These are phyloP conservation scores for Rhexocercosporidium sp. DNA, from an alignment of 2,329 filamentous ascomycete species.

Conservation along the genomic window DNA sequence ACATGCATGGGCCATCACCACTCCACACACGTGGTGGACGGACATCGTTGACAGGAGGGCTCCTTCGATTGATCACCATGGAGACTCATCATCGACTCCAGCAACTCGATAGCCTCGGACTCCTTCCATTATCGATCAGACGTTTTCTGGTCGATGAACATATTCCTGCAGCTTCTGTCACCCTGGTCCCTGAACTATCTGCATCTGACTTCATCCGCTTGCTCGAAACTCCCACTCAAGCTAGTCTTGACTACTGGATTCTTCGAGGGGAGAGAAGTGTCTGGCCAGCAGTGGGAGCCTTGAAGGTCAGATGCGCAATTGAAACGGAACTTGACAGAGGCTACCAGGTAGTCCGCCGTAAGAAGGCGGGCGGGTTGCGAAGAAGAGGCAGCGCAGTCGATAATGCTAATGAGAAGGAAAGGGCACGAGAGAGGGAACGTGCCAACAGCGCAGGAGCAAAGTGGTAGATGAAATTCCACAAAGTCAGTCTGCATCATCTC, in stretches of 20 bases:
- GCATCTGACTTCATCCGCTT: constrained; percentile 75
- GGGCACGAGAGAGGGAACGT: constrained; percentile 35
- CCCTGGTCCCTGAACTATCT: constrained; percentile 80
- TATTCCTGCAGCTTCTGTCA: constrained; percentile 78
- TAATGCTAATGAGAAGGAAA: constrained; percentile 34
- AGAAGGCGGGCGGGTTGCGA: constrained; percentile 42
- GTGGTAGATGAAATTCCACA: not conserved
- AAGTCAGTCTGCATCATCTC: constrained; percentile 6
- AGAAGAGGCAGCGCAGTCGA: constrained; percentile 41
- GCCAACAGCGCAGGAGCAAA: constrained; percentile 37
- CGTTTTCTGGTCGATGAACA: constrained; percentile 83
- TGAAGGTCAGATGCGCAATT: constrained; percentile 81
- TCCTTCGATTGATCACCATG: constrained; percentile 72
- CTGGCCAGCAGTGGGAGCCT: constrained; percentile 85
- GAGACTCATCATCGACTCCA: constrained; percentile 82
- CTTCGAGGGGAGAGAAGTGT: constrained; percentile 82
- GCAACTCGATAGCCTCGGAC: constrained; percentile 78
- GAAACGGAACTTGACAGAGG: constrained; percentile 87
- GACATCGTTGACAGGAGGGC: constrained; percentile 60
- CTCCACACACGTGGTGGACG: constrained; percentile 63
- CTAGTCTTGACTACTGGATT: constrained; percentile 85
- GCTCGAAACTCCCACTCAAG: constrained; percentile 80
- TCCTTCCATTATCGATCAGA: constrained; percentile 72
- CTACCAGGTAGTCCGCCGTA: constrained; percentile 77
- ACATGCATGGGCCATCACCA: constrained; percentile 76